Conservation (phyloP, 495 filamentous ascomycete species). For the Astrothelium macrocarpum region DNA sequence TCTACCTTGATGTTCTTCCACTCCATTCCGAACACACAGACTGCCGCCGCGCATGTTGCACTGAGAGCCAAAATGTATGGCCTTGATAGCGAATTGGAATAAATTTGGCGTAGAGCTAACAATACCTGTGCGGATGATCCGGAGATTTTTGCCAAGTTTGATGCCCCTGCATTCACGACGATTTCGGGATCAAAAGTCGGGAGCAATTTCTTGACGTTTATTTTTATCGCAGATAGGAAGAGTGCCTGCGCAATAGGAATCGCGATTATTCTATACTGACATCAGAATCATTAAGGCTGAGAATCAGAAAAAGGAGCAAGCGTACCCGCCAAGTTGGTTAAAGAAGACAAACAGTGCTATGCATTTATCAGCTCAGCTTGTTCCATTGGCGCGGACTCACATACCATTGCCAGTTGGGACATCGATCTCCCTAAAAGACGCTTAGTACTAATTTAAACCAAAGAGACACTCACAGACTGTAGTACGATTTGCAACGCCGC, state of each 20-base stretch:
- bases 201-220: not conserved
- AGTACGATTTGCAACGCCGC: not conserved
- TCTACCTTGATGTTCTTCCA: not conserved
- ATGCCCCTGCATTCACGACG: not conserved
- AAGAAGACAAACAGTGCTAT: not conserved
- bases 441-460: not conserved
- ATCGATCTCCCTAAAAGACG: not conserved
- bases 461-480: not conserved
- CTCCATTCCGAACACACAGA: not conserved
- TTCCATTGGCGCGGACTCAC: not conserved
- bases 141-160: not conserved
- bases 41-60: not conserved
- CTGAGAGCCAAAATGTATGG: not conserved
- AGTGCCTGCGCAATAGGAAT: slow-evolving; percentile 56
- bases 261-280: slow-evolving; percentile 48
- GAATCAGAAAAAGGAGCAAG: not conserved
- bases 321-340: not conserved
- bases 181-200: not conserved
- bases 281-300: not conserved
- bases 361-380: not conserved
- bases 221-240: slow-evolving; percentile 54
- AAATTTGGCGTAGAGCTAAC: not conserved
- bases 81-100: not conserved
- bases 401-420: not conserved
- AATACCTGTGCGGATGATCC: not conserved